Conservation (phyloP, 768 basidiomycete genomes). For the Termitomyces sp. region DNA sequence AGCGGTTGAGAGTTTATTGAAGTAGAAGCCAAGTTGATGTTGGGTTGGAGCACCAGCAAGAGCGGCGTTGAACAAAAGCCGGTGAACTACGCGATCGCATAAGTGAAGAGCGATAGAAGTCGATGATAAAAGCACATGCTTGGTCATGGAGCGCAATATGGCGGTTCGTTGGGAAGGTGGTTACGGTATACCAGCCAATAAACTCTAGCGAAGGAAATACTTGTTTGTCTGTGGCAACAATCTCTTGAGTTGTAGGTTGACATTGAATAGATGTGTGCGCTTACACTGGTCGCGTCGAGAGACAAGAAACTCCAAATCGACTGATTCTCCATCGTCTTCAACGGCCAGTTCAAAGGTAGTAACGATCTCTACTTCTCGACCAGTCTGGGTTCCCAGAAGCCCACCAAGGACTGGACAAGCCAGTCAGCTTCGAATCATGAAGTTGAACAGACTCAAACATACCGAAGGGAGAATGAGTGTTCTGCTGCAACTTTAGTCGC, state of each 20-base stretch:
- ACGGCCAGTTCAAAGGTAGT: conserved; percentile 92
- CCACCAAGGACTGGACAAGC: conserved; percentile 75
- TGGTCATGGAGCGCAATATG: conserved; percentile 88
- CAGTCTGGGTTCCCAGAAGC: conserved; percentile 89
- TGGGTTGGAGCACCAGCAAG: conserved; percentile 56
- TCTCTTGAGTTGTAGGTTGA: conserved; percentile 1
- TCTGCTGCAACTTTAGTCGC: conserved; percentile 73
- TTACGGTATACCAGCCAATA: conserved; percentile 96
- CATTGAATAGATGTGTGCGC: conserved; percentile 6
- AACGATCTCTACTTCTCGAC: conserved; percentile 94
- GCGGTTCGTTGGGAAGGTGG: conserved; percentile 61
- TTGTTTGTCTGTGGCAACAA: conserved; percentile 73
- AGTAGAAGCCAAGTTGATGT: conserved; percentile 10
- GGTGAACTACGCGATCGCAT: conserved; percentile 56
- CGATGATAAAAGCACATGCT: conserved; percentile 32
- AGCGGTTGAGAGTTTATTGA: conserved; percentile 63
- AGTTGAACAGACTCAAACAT: conserved; percentile 13
- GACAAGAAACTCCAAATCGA: conserved; percentile 81
- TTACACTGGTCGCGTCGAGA: conserved; percentile 86
- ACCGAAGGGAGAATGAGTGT: conserved; percentile 63
- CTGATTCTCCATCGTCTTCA: conserved; percentile 48
- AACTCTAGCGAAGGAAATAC: conserved; percentile 97
- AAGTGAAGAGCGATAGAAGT: neutral
- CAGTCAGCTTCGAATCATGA: neutral
- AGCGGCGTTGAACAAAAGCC: conserved; percentile 86